phyloP scores from a whole-genome alignment of 1,139 yeast genomes.

The Magnusiomyces sp. region DNA sequence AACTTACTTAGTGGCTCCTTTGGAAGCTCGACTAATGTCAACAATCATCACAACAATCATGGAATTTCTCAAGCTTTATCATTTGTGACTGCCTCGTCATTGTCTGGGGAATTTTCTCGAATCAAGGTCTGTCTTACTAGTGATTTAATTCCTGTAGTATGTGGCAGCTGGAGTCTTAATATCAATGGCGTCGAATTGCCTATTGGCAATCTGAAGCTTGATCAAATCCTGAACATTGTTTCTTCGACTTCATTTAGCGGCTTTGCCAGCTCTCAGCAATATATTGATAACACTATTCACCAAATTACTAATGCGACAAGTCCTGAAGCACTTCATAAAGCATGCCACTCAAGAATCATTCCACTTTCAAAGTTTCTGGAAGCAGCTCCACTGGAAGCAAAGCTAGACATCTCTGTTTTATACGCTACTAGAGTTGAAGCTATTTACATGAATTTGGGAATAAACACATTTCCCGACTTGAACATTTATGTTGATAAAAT shows the following conservation, averaged over 20 bases:
- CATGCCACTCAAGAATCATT: slow-evolving; percentile 39
- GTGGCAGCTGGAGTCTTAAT: slow-evolving; percentile 61
- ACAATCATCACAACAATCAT: slow-evolving; percentile 8
- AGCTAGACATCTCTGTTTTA: slow-evolving; percentile 68
- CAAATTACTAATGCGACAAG: slow-evolving; percentile 30
- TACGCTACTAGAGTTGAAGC: slow-evolving; percentile 73
- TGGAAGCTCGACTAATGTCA: too few species aligned
- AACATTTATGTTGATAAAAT: slow-evolving; percentile 72
- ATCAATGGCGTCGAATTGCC: slow-evolving; percentile 46
- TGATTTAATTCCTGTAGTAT: slow-evolving; percentile 81
- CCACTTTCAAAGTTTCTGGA: slow-evolving; percentile 56
- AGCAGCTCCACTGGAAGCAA: slow-evolving; percentile 47
- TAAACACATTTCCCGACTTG: slow-evolving; percentile 39
- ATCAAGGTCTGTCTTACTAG: slow-evolving; percentile 62
- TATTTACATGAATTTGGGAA: slow-evolving; percentile 39
- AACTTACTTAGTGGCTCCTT: slow-evolving; percentile 1
- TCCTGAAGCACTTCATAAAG: slow-evolving; percentile 23
- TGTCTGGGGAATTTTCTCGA: slow-evolving; percentile 71
- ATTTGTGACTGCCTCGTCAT: slow-evolving; percentile 85
- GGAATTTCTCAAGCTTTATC: slow-evolving; percentile 41
- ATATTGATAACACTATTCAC: slow-evolving; percentile 13
- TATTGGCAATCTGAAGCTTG: slow-evolving; percentile 36
- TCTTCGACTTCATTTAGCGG: background rate
- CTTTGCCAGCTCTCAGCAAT: background rate
- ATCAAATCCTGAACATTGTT: slow-evolving; percentile 34